Evolutionary conservation across 192 early-diverging fungal genomes (phyloP).

Genomic region (Cetraspora pellucida): DNA sequence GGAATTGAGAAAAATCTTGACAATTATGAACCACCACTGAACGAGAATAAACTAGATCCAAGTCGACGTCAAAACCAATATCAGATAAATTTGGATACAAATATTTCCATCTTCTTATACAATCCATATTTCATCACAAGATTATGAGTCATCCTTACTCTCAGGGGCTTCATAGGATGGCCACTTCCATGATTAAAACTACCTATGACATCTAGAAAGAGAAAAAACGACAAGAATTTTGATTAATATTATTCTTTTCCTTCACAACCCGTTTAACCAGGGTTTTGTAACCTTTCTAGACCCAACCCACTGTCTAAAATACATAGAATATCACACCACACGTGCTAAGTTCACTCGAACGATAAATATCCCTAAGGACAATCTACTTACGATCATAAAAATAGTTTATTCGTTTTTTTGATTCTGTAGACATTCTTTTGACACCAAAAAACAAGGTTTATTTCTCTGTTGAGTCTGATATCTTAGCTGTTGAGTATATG

Average conservation of each 20-base stretch:
- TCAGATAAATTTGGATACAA: constrained; percentile 46
- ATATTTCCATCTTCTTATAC: constrained; percentile 86
- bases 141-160: constrained; percentile 93
- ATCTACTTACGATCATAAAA: constrained; percentile 59
- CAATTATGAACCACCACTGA: too few species aligned
- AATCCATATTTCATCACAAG: constrained; percentile 91
- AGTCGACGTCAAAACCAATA: neutral
- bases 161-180: constrained; percentile 98
- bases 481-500: too few species aligned
- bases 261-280: neutral
- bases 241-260: neutral
- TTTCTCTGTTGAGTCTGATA: too few species aligned
- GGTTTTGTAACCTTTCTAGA: neutral
- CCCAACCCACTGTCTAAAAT: neutral
- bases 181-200: constrained; percentile 80
- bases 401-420: constrained; percentile 62
- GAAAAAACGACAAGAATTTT: neutral
- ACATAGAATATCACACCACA: neutral
- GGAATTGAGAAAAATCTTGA: too few species aligned
- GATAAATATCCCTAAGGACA: neutral
- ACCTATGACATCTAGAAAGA: constrained; percentile 47
- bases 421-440: constrained; percentile 48
- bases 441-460: neutral
- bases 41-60: too few species aligned
- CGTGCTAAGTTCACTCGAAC: neutral